Percentiles rank a stretch among this genome's conserved stretches.
These are phyloP conservation scores for Phytophthora melonis DNA, from an alignment of 352 stramenopile species.

Conservation along the genomic window DNA sequence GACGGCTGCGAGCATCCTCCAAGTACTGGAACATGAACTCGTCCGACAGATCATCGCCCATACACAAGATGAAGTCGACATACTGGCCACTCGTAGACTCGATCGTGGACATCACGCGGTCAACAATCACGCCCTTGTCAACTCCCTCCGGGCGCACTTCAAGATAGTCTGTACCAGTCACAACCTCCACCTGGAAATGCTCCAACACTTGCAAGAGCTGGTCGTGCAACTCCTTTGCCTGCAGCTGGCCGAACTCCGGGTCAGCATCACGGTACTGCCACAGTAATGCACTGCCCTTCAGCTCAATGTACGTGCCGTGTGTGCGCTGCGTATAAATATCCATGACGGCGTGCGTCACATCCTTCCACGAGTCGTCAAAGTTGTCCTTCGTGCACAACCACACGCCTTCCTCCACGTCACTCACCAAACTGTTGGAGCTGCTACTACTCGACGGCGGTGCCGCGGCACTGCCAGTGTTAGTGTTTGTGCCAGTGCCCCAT, in stretches of 20 bases:
- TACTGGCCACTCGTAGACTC: slow-evolving; percentile 78
- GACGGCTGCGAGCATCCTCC: slow-evolving; percentile 68
- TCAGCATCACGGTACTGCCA: slow-evolving; percentile 99
- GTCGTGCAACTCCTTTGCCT: slow-evolving; percentile 98
- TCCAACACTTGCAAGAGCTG: slow-evolving; percentile 96
- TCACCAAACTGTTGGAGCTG: slow-evolving; percentile 38
- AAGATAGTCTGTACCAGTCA: slow-evolving; percentile 89
- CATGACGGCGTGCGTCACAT: slow-evolving; percentile 98
- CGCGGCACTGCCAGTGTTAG: slow-evolving; percentile 46
- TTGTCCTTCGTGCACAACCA: slow-evolving; percentile 91
- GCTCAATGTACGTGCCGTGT: slow-evolving; percentile 99
- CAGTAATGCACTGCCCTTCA: slow-evolving; percentile 98
- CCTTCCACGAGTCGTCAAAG: slow-evolving; percentile 97
- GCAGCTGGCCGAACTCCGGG: slow-evolving; percentile 98
- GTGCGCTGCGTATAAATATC: slow-evolving; percentile 99
- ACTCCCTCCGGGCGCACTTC: slow-evolving; percentile 97
- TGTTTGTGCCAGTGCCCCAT: slow-evolving; percentile 68
- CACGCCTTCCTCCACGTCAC: slow-evolving; percentile 59
- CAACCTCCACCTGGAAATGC: slow-evolving; percentile 96
- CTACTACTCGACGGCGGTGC: slow-evolving; percentile 26
- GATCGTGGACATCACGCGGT: slow-evolving; percentile 95
- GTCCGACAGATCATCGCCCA: slow-evolving; percentile 99
- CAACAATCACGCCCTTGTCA: slow-evolving; percentile 98
- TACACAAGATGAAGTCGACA: slow-evolving; percentile 97
- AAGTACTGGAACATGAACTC: slow-evolving; percentile 98